Percentiles rank a stretch among this genome's conserved stretches.
Conservation (phyloP, 371 early-diverging fungal species). For the Mortierella sp. region DNA sequence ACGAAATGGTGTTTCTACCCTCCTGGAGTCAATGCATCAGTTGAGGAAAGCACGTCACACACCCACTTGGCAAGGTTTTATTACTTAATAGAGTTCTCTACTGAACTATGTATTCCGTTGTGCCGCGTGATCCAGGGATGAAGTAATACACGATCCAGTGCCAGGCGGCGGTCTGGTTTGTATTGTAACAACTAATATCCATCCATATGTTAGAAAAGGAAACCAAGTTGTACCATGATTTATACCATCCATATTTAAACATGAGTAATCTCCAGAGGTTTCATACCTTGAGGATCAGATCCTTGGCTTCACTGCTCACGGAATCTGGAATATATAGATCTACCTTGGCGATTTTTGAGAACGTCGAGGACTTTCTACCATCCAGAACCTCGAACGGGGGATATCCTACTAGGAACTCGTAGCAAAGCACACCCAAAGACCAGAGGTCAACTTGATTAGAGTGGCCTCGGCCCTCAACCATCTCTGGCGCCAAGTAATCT, state of each 20-base stretch:
- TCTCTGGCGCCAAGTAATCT: constrained; percentile 98
- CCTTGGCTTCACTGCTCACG: constrained; percentile 88
- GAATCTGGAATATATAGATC: constrained; percentile 88
- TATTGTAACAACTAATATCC: constrained; percentile 73
- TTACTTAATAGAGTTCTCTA: not conserved
- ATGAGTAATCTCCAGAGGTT: not conserved
- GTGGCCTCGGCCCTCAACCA: constrained; percentile 92
- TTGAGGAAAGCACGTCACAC: not conserved
- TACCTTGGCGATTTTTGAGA: constrained; percentile 85
- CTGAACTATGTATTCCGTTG: constrained; percentile 5
- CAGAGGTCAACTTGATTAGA: constrained; percentile 95
- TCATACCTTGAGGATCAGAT: constrained; percentile 85
- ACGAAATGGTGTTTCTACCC: not conserved
- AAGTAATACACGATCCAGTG: constrained; percentile 76
- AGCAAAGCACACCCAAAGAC: constrained; percentile 98
- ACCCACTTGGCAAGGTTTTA: not conserved
- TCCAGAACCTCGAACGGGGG: constrained; percentile 95
- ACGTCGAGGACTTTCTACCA: constrained; percentile 63
- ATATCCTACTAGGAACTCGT: constrained; percentile 95
- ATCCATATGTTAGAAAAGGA: not conserved
- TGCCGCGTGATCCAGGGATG: constrained; percentile 85
- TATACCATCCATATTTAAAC: not conserved
- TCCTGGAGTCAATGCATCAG: too few relatives aligned
- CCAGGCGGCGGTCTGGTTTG: constrained; percentile 81
- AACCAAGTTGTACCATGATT: constrained; percentile 1